phyloP scores from a whole-genome alignment of 2,329 filamentous ascomycete genomes.

The Diaporthe nobilis region DNA sequence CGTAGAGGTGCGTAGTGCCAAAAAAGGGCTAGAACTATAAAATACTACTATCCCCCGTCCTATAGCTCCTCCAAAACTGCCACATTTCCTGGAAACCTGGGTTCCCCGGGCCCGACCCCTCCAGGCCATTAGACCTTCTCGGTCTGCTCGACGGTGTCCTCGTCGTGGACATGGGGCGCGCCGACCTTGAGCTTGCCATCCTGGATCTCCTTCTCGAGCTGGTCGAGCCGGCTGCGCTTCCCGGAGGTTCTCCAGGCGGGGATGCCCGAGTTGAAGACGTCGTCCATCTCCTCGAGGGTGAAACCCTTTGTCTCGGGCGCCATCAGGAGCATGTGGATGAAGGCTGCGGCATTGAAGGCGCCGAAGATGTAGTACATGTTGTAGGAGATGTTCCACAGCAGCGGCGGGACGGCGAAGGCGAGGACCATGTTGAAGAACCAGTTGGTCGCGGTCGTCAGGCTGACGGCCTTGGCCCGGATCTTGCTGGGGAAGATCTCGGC shows the following conservation, averaged over 20 bases:
- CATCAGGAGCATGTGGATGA: constrained; percentile 76
- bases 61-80: not conserved
- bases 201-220: constrained; percentile 63
- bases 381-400: constrained; percentile 66
- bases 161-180: not conserved
- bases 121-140: constrained; percentile 12
- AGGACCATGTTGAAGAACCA: constrained; percentile 68
- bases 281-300: constrained; percentile 83
- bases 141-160: constrained; percentile 3
- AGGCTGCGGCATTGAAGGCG: constrained; percentile 77
- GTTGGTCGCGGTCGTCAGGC: constrained; percentile 56
- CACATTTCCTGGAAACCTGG: not conserved
- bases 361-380: constrained; percentile 83
- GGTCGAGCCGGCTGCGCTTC: constrained; percentile 61
- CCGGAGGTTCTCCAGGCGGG: constrained; percentile 69
- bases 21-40: not conserved
- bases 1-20: not conserved
- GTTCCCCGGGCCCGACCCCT: not conserved
- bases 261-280: constrained; percentile 74
- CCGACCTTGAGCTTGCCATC: constrained; percentile 58
- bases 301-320: constrained; percentile 79
- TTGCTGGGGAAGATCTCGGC: constrained; percentile 61
- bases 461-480: constrained; percentile 61
- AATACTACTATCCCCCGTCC: not conserved
- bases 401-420: constrained; percentile 65